These are phyloP conservation scores for Penicillium brevicompactum DNA, from an alignment of 2,329 filamentous ascomycete species.

Conservation along the genomic window DNA sequence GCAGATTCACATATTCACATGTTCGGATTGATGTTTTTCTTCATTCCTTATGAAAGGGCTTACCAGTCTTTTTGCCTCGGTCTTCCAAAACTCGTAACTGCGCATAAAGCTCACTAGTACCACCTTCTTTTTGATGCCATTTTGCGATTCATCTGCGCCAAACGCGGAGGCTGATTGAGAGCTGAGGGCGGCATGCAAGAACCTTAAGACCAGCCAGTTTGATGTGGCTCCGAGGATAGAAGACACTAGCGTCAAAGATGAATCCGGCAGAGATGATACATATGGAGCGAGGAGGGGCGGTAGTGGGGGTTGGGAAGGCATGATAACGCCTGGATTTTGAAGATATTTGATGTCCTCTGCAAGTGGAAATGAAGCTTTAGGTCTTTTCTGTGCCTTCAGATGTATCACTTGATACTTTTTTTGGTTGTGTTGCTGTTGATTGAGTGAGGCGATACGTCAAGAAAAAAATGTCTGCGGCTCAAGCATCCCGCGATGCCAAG, in stretches of 20 bases:
- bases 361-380: not conserved
- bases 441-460: conserved; percentile 16
- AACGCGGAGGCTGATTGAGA: conserved; percentile 19
- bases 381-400: not conserved
- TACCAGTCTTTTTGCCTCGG: conserved; percentile 69
- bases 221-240: conserved; percentile 51
- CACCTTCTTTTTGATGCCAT: conserved; percentile 53
- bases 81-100: conserved; percentile 76
- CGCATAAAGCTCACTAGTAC: conserved; percentile 83
- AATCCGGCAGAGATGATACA: conserved; percentile 35
- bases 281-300: conserved; percentile 44
- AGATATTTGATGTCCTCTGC: not conserved
- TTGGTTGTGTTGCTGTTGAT: conserved; percentile 13
- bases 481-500: conserved; percentile 25
- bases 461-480: conserved; percentile 23
- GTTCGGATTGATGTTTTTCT: not conserved
- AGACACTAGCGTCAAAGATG: conserved; percentile 46
- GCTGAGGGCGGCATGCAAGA: conserved; percentile 51
- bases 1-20: not conserved
- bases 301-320: conserved; percentile 44
- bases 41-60: conserved; percentile 21
- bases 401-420: conserved; percentile 2
- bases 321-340: conserved; percentile 17
- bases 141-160: conserved; percentile 26
- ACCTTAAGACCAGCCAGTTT: conserved; percentile 60